These are phyloP conservation scores for Hygrocybe coccinea DNA, from an alignment of 768 basidiomycete species.

Conservation along the genomic window DNA sequence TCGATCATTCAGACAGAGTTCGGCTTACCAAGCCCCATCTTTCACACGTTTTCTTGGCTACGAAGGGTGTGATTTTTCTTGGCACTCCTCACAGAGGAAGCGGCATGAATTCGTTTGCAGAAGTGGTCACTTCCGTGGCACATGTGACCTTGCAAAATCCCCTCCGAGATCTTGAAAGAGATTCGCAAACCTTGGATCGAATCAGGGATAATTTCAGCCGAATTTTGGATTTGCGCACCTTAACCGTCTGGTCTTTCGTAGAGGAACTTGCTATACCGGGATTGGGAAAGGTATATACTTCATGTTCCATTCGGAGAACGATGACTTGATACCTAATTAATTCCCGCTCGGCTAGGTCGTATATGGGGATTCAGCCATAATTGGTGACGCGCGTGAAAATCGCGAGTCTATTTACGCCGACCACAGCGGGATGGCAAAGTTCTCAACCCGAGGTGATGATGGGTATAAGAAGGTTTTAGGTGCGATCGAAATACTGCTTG, in stretches of 20 bases:
- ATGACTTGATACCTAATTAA: background rate
- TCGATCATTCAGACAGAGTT: background rate
- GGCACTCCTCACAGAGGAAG: background rate
- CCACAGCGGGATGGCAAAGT: background rate
- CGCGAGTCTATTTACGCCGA: background rate
- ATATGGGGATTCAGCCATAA: background rate
- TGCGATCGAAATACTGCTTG: background rate
- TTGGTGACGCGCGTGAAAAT: background rate
- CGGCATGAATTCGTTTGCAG: background rate
- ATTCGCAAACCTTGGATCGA: background rate
- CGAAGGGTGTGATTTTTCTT: background rate
- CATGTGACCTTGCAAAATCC: background rate
- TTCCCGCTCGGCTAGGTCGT: background rate
- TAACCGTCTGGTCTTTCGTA: background rate
- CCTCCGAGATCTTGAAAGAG: background rate
- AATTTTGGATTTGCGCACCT: background rate
- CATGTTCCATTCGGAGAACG: background rate
- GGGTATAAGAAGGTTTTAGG: background rate
- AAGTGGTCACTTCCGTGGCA: background rate
- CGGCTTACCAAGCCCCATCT: background rate
- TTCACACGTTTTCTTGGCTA: background rate
- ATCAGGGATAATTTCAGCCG: constrained; percentile 1
- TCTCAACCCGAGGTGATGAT: background rate
- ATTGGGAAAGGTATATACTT: background rate
- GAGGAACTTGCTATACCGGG: background rate